Evolutionary conservation across 768 basidiomycete genomes (phyloP), one percentile per base, ranked within the genome.

Genomic region (Mycena kentingensis): DNA sequence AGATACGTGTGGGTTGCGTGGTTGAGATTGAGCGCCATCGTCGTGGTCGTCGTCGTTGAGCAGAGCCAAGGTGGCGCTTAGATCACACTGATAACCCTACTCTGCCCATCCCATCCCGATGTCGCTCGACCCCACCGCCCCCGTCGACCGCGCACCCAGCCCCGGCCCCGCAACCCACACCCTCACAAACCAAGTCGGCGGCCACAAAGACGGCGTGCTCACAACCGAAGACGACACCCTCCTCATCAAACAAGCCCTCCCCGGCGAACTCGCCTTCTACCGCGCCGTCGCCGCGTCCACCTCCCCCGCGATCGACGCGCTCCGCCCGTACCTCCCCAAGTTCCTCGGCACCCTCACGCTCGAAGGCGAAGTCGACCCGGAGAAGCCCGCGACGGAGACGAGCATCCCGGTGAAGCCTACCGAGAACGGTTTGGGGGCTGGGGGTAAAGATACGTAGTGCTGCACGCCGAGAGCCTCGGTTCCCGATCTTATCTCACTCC

Each of bases 291-390:
- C 74, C 5, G 65, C 51, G 36, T 35, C 58, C 18, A 16, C 72
- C 5, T 72, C 78, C 57, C 60, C 70, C 3, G 60, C 58, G 0
- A 68, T 83, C 46, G 73, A 70, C 16, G 60, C 67, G 2, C 74
- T 91, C 35, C 74, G 71, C 32, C 77, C 72, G 2, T 93, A 81
- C 66, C 77, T 88, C 4, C 90, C 94, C 11, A 78, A 73, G 35
- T 97, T 92, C 68, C 76, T 85, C 36, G 96, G 96, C 3, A 87
- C 88, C 3, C 73, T 97, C 34, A 81, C 73, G 56, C 70, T 96
- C 3, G 73, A 89, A 67, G 87, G 90, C n/a, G 64, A 81, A 65
- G 51, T 86, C 8, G 77, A 75, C 44, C 63, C 70, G 24, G 63
- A 60, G 22, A 62, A 71, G 55, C 50, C 54, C 27, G 58, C 53